These are phyloP conservation scores for Gliomastix tumulicola DNA, from an alignment of 2,329 filamentous ascomycete genomes.

Conservation along the genomic window DNA sequence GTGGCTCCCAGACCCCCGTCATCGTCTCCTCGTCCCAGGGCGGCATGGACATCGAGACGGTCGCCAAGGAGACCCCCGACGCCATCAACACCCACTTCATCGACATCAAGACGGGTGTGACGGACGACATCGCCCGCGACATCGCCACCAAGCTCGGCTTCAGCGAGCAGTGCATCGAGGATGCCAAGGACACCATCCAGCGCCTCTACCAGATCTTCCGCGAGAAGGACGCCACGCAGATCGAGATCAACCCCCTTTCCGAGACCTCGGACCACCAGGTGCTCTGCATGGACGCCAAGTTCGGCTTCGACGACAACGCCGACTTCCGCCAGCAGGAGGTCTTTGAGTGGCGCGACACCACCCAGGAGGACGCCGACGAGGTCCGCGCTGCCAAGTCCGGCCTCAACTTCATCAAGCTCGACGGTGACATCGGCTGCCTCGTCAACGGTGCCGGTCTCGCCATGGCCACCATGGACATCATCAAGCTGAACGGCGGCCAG, in stretches of 20 bases:
- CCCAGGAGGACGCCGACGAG: constrained; percentile 95
- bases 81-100: constrained; percentile 93
- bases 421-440: constrained; percentile 97
- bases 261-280: constrained; percentile 98
- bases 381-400: constrained; percentile 91
- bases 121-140: constrained; percentile 84
- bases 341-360: constrained; percentile 87
- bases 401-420: constrained; percentile 99
- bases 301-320: constrained; percentile 97
- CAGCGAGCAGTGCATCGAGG: constrained; percentile 94
- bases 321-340: constrained; percentile 97
- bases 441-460: constrained; percentile 98
- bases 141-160: constrained; percentile 93
- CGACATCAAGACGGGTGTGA: constrained; percentile 91
- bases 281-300: constrained; percentile 98
- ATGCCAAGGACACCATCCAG: constrained; percentile 93
- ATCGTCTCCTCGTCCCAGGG: constrained; percentile 98
- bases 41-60: constrained; percentile 98
- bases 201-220: constrained; percentile 98
- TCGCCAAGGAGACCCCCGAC: constrained; percentile 95
- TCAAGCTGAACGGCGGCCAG: constrained; percentile 95
- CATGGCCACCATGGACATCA: constrained; percentile 99
- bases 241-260: constrained; percentile 98
- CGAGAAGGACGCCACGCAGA: constrained; percentile 98
- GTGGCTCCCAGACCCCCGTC: constrained; percentile 80